These are phyloP conservation scores for Rhodotorula sp. DNA, from an alignment of 1,284 basidiomycete genomes.

Conservation along the genomic window DNA sequence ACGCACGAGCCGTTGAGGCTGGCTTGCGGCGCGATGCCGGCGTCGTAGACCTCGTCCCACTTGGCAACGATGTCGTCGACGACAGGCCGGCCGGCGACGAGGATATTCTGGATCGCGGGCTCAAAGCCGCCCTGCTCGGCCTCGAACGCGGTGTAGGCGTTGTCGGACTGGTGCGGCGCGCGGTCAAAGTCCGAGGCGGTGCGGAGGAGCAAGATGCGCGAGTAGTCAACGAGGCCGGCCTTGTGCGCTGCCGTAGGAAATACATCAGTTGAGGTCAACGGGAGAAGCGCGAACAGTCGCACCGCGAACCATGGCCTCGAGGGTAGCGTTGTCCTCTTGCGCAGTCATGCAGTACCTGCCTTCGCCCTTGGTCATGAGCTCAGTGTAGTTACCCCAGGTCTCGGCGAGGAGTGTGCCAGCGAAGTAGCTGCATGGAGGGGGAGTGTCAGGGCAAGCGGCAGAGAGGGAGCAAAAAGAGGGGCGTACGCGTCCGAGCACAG, in stretches of 20 bases:
- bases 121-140: conserved; percentile 49
- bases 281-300: background rate
- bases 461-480: too few species aligned
- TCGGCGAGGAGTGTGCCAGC: conserved; percentile 54
- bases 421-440: conserved; percentile 50
- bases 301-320: conserved; percentile 55
- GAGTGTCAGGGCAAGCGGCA: too few species aligned
- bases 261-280: too few species aligned
- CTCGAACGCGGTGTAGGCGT: conserved; percentile 45
- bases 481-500: conserved; percentile 53
- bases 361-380: conserved; percentile 51
- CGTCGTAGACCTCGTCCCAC: conserved; percentile 46
- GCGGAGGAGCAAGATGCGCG: conserved; percentile 57
- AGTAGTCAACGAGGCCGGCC: conserved; percentile 55
- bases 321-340: conserved; percentile 59
- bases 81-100: conserved; percentile 48
- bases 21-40: conserved; percentile 46
- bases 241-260: conserved; percentile 22
- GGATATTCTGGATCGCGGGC: conserved; percentile 48
- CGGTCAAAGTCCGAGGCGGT: conserved; percentile 58
- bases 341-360: conserved; percentile 57
- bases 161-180: conserved; percentile 46
- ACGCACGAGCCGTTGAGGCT: conserved; percentile 29
- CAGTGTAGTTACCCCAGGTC: conserved; percentile 56
- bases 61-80: conserved; percentile 47